Base-by-base conservation (phyloP, 331 rosid genomes). In the Phaseolus coccineus region DNA sequence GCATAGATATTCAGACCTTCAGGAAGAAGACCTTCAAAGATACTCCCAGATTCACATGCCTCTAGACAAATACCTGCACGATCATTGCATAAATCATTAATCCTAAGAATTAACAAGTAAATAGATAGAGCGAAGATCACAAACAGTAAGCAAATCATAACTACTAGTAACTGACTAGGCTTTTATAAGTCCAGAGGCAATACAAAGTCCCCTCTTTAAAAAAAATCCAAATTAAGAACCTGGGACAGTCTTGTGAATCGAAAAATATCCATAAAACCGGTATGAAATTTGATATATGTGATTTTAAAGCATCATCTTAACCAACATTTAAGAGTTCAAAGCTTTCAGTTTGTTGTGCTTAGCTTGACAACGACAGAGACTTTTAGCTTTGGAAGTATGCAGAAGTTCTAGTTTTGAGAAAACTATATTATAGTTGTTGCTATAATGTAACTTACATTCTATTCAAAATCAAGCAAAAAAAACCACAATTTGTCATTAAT, bases 41-140 rank as follows among this genome's bases (percentile, higher is more conserved):
- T 93, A 80, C 99, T 96, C 86, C 98, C 98, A 24, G 98, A 90
- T 81, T 96, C 99, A 82, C 99, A 96, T 66, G 99, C 97, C 87
- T 96, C 98, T 1, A 93, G 92, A 86, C 93, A 96, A 96, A 91
- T 72, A 96, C 98, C 98, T 96, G 81, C 77, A 83, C 22, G 0
- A 19, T 19, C 22, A 73, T 73, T 40, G 35, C 39, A 77, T 24
- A 15, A 83, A 57, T 57, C 16, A 78, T 19, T n/a, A 28, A 83
- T 58, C 53, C 51, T 16, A 73, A 71, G 25, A 59, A 57, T 73
- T 28, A 59, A 77, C 57, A 69, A 73, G 30, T 6, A 64, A n/a
- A 64, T 15, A 74, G 50, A 70, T 64, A 27, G n/a, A 27, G 65
- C 6, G 58, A 65, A 40, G 57, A 65, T 52, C 27, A 82, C 22